Evolutionary conservation across 2,329 filamentous ascomycete genomes (phyloP).

Genomic region (Pochonia chlamydosporia): DNA sequence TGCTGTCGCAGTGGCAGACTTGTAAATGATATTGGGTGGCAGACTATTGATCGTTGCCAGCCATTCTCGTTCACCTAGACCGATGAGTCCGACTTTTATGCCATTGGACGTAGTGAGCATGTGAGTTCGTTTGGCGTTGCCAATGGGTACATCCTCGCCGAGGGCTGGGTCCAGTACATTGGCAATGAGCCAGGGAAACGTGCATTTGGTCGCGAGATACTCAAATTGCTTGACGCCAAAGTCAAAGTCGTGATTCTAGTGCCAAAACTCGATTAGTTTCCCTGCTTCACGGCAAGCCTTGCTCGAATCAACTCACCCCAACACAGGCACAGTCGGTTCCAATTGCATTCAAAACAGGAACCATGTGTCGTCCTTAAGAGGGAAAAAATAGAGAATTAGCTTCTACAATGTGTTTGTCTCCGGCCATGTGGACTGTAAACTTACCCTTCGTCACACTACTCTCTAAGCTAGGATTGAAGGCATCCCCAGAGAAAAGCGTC

Average conservation of each 20-base stretch:
- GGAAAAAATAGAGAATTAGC: no score
- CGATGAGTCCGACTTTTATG: conserved; percentile 79
- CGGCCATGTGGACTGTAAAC: conserved; percentile 4
- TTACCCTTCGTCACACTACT: conserved; percentile 81
- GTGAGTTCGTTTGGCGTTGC: conserved; percentile 66
- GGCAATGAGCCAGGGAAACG: conserved; percentile 84
- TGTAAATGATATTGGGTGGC: conserved; percentile 76
- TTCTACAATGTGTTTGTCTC: background rate
- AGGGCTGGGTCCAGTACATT: conserved; percentile 82
- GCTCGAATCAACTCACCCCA: conserved; percentile 52
- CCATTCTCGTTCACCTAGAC: conserved; percentile 83
- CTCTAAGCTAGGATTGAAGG: conserved; percentile 86
- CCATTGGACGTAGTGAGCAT: conserved; percentile 79
- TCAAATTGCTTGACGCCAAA: conserved; percentile 81
- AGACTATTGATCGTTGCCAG: conserved; percentile 83
- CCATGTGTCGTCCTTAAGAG: conserved; percentile 70
- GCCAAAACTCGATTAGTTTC: background rate
- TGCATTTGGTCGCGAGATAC: conserved; percentile 66
- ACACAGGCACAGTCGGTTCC: conserved; percentile 77
- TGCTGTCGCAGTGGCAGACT: conserved; percentile 70
- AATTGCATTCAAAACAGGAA: conserved; percentile 73
- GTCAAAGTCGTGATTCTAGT: conserved; percentile 83
- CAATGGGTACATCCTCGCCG: conserved; percentile 68
- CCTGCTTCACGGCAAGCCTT: background rate
- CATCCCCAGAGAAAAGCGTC: conserved; percentile 86